phyloP scores from a whole-genome alignment of 2,329 filamentous ascomycete genomes.

The Amauroascus niger region DNA sequence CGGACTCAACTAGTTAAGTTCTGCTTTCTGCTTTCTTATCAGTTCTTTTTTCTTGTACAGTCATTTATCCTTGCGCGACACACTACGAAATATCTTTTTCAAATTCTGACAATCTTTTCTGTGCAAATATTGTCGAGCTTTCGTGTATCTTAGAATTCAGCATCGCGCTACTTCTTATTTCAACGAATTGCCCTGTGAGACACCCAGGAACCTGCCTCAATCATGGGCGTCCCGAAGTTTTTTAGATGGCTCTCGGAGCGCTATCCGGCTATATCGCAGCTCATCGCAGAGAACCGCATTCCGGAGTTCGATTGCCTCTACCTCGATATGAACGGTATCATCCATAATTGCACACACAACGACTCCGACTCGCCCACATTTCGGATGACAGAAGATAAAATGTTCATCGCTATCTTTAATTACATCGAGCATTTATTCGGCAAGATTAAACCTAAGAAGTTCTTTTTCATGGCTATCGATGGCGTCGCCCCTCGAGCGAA shows the following conservation, averaged over 20 bases:
- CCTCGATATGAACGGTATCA: constrained; percentile 88
- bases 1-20: constrained; percentile 6
- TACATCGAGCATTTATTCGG: constrained; percentile 98
- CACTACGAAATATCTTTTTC: neutral
- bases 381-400: constrained; percentile 91
- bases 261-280: constrained; percentile 94
- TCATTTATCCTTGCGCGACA: neutral
- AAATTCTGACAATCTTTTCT: neutral
- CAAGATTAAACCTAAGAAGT: constrained; percentile 95
- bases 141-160: neutral
- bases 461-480: constrained; percentile 99
- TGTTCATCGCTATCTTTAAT: constrained; percentile 99
- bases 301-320: constrained; percentile 98
- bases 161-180: neutral
- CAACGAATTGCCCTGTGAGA: constrained; percentile 9
- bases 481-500: constrained; percentile 95
- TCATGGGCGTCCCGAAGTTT: constrained; percentile 72
- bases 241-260: constrained; percentile 99
- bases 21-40: constrained; percentile 14
- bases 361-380: constrained; percentile 87
- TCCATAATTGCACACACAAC: constrained; percentile 98
- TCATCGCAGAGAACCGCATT: constrained; percentile 97
- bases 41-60: constrained; percentile 15
- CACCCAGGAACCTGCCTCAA: constrained; percentile 20
- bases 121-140: neutral